These are phyloP conservation scores for Metarhizium rileyi DNA, from an alignment of 2,329 filamentous ascomycete species.

Conservation along the genomic window DNA sequence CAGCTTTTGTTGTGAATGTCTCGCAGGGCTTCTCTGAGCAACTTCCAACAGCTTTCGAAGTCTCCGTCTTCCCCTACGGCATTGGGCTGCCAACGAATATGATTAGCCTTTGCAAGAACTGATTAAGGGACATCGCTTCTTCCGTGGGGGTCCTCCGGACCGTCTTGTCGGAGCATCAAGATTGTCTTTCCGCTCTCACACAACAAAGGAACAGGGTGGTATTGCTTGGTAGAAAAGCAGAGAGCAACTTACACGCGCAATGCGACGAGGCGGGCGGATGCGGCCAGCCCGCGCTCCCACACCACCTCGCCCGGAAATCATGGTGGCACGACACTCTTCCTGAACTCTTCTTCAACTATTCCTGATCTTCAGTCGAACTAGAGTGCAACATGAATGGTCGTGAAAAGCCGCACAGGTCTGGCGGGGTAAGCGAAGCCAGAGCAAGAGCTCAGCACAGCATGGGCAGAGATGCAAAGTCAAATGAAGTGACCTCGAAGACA, in stretches of 20 bases:
- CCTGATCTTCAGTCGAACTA: not conserved
- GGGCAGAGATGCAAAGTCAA: not conserved
- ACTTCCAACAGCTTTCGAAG: conserved; percentile 78
- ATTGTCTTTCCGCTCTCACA: no score
- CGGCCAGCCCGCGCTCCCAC: conserved; percentile 27
- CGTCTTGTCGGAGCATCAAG: no score
- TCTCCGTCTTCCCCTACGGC: conserved; percentile 52
- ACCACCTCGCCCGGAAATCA: conserved; percentile 41
- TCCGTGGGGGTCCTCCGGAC: no score
- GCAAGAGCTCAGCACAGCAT: not conserved
- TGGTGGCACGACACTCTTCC: conserved; percentile 12
- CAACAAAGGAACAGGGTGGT: no score
- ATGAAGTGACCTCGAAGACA: no score
- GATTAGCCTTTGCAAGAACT: no score
- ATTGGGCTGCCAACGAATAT: conserved; percentile 18
- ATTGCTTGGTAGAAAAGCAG: not conserved
- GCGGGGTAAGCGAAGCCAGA: not conserved
- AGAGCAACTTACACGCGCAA: conserved; percentile 28
- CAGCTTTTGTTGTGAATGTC: conserved; percentile 93
- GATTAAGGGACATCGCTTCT: no score
- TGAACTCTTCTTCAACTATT: not conserved
- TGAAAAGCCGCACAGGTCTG: not conserved
- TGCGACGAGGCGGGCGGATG: conserved; percentile 34
- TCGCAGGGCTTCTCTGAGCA: conserved; percentile 63
- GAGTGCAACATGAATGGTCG: not conserved